These are phyloP conservation scores for Xylaria sp. DNA, from an alignment of 2,329 filamentous ascomycete genomes.

Conservation along the genomic window DNA sequence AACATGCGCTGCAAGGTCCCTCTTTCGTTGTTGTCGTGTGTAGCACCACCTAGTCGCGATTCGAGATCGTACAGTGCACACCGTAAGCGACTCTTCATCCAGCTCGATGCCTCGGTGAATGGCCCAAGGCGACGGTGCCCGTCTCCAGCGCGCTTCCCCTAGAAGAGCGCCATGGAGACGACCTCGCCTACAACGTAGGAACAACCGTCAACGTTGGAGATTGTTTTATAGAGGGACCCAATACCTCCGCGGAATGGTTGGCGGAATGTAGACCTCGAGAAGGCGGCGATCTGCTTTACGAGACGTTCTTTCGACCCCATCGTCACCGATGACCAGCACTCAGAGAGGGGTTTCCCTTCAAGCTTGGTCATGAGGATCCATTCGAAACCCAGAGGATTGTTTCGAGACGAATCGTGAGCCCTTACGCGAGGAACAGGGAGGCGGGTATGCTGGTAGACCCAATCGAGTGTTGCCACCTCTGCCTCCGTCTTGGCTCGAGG, in stretches of 20 bases:
- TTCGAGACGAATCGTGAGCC: constrained; percentile 39
- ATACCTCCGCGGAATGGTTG: constrained; percentile 43
- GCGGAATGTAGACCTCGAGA: constrained; percentile 38
- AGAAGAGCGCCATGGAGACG: constrained; percentile 48
- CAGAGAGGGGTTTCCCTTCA: constrained; percentile 44
- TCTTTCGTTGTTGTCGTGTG: constrained; percentile 26
- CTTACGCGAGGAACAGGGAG: constrained; percentile 45
- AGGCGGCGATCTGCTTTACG: constrained; percentile 47
- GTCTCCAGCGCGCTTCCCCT: constrained; percentile 42
- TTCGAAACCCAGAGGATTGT: constrained; percentile 47
- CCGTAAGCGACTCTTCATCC: constrained; percentile 38
- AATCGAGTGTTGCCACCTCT: constrained; percentile 49
- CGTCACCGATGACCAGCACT: constrained; percentile 44
- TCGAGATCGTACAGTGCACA: constrained; percentile 40
- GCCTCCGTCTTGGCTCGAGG: constrained; percentile 46
- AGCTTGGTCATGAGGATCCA: constrained; percentile 49
- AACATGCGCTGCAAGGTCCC: constrained; percentile 34
- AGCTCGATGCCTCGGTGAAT: constrained; percentile 41
- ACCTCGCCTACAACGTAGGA: constrained; percentile 41
- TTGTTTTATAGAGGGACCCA: constrained; percentile 46
- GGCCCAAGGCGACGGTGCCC: constrained; percentile 35
- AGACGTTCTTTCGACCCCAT: constrained; percentile 45
- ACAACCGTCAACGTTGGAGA: background rate
- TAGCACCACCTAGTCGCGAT: constrained; percentile 17
- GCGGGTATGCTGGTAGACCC: constrained; percentile 41